Evolutionary conservation across 2,329 filamentous ascomycete species (phyloP), one percentile per base, ranked within the genome.

Genomic region (Fusarium sp.): DNA sequence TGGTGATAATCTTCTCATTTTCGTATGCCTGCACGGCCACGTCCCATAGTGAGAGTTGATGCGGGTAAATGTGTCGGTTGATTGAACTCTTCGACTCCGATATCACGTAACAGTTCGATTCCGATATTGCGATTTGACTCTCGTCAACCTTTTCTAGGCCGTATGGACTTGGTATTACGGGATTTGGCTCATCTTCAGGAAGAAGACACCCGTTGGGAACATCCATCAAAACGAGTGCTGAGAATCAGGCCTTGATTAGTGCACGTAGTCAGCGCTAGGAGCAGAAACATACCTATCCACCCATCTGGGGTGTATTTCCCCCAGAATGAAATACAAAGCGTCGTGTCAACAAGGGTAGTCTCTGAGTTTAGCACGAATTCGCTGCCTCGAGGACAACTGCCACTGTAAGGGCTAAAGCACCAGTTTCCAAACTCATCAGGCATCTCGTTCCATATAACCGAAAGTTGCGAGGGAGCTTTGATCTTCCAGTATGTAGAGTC

Each of bases 171-270:
- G 43, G 33, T 15, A 38, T 4, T 9, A 8, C 18, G 1, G 33
- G 23, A 1, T 2, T 3, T 19, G 25, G 3, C 4, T 49, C 23
- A 6, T 10, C n/a, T 4, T 6, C 4, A 2, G 37, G 49, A 35
- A 61, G 11, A 0, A 56, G 19, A 1, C 25, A 61, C 5, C 47
- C 59, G 10, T 21, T 9, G 3, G 38, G 25, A 8, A 11, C 5
- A 6, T 61, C 59, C 37, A 61, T 43, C 4, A 61, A 19, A 3
- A 61, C 32, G 1, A 61, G 12, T 1, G 30, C 59, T 56, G 8
- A 5, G 7, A n/a, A 10, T 0, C 6, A 35, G 2, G 4, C 0
- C 8, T n/a, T 3, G 28, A 9, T 37, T 8, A 53, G 4, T n/a
- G 9, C 2, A 21, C 2, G 5, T 10, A 6, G 18, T 19, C 9